Percentiles rank a stretch among this genome's conserved stretches.
These are phyloP conservation scores for Blastocladiella britannica DNA, from an alignment of 192 early-diverging fungal species.

Conservation along the genomic window DNA sequence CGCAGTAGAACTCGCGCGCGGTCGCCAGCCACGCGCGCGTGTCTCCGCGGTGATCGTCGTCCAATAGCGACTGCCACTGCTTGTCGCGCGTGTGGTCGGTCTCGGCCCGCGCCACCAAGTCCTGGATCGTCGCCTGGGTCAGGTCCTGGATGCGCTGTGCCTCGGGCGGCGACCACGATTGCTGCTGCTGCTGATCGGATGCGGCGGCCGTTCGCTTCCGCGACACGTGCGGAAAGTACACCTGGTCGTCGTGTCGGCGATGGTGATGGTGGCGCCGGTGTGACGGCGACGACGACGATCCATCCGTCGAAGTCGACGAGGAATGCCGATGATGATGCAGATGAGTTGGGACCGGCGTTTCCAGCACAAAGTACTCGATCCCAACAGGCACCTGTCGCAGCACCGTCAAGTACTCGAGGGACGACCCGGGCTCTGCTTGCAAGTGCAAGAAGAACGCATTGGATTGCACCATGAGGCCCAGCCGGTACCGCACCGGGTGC, in stretches of 20 bases:
- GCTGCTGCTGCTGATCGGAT: not conserved
- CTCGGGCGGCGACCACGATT: too few species aligned
- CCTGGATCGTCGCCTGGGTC: not conserved
- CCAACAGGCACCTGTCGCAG: too few species aligned
- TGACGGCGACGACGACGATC: too few species aligned
- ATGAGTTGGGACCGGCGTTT: not conserved
- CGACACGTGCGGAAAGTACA: not conserved
- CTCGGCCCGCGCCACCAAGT: not conserved
- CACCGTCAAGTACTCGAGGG: too few species aligned
- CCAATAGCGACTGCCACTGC: not conserved
- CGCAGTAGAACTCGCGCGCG: not conserved
- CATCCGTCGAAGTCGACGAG: too few species aligned
- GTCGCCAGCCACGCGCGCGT: not conserved
- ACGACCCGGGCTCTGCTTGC: too few species aligned
- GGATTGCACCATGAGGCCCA: not conserved
- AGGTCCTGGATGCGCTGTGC: too few species aligned
- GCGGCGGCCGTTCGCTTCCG: not conserved
- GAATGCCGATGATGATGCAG: too few species aligned
- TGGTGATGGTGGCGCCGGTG: too few species aligned
- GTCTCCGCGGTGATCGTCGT: not conserved
- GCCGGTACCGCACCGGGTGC: not conserved
- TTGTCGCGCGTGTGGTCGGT: not conserved
- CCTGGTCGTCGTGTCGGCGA: too few species aligned
- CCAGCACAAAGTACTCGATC: not conserved
- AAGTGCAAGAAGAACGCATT: too few species aligned